Percentiles rank a stretch among this genome's conserved stretches.
Conservation (phyloP, 2,329 filamentous ascomycete species). For the Corinectria fuckeliana region DNA sequence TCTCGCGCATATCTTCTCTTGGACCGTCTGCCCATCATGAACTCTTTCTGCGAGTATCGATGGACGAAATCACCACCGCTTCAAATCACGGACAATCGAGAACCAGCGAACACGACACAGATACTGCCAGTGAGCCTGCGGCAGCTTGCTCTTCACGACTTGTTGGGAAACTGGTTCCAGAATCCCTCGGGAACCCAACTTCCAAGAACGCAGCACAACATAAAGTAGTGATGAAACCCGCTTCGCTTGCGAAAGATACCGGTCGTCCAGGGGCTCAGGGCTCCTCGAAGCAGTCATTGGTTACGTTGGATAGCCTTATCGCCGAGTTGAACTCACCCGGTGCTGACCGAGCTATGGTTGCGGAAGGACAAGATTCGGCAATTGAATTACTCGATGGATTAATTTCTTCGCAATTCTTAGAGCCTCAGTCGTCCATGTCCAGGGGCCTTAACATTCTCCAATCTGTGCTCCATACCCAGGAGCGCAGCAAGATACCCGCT, state of each 20-base stretch:
- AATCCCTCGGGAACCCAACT: not conserved
- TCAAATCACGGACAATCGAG: not conserved
- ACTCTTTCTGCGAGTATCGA: constrained; percentile 25
- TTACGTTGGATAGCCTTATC: constrained; percentile 21
- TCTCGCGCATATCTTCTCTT: constrained; percentile 28
- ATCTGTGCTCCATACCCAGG: constrained; percentile 20
- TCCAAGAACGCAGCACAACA: not conserved
- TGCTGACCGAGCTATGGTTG: not conserved
- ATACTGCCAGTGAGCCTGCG: not conserved
- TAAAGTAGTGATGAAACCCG: not conserved
- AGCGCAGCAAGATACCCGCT: constrained; percentile 25
- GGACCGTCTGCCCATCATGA: constrained; percentile 24
- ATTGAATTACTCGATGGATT: constrained; percentile 27
- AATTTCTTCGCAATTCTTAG: constrained; percentile 19
- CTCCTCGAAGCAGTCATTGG: not conserved
- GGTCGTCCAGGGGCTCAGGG: not conserved
- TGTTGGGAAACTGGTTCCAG: not conserved
- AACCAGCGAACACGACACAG: not conserved
- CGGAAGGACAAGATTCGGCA: constrained; percentile 21
- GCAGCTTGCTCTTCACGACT: not conserved
- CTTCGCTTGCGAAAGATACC: not conserved
- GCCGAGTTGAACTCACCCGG: constrained; percentile 16
- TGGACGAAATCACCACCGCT: constrained; percentile 18
- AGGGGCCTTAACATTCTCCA: constrained; percentile 36
- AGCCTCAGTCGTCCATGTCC: constrained; percentile 18